These are phyloP conservation scores for Panaeolus papilionaceus DNA, from an alignment of 768 basidiomycete genomes.

Conservation along the genomic window DNA sequence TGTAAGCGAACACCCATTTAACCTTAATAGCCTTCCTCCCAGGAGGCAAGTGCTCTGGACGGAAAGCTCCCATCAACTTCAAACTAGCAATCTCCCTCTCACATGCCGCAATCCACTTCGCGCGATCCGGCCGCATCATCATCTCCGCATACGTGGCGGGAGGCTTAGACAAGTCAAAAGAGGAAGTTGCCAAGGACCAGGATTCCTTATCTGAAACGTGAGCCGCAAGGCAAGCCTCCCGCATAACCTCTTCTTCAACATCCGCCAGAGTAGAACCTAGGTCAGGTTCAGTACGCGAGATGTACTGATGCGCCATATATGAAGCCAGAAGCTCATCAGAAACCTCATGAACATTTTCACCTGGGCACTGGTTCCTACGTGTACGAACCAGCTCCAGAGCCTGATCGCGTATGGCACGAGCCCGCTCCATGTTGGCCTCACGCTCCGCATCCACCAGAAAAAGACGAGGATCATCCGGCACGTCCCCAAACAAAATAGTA, in stretches of 20 bases:
- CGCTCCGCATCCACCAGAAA: background rate
- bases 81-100: conserved; percentile 30
- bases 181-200: background rate
- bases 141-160: conserved; percentile 30
- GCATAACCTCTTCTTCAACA: background rate
- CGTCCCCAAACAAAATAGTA: background rate
- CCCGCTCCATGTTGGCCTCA: background rate
- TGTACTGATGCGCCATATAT: background rate
- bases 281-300: too few relatives aligned
- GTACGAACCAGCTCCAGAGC: background rate
- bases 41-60: conserved; percentile 29
- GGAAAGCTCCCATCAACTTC: conserved; percentile 33
- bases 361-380: background rate
- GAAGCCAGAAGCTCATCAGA: background rate
- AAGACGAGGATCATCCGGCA: background rate
- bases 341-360: background rate
- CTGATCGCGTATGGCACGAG: background rate
- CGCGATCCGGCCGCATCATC: conserved; percentile 22
- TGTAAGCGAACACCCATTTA: conserved; percentile 46
- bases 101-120: conserved; percentile 33
- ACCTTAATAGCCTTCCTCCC: conserved; percentile 23
- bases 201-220: background rate
- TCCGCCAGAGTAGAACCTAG: background rate
- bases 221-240: background rate
- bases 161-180: conserved; percentile 25